Percentiles rank a stretch among this genome's conserved stretches.
Evolutionary conservation across 2,329 filamentous ascomycete genomes (phyloP).

Genomic region (Fusarium globosum): DNA sequence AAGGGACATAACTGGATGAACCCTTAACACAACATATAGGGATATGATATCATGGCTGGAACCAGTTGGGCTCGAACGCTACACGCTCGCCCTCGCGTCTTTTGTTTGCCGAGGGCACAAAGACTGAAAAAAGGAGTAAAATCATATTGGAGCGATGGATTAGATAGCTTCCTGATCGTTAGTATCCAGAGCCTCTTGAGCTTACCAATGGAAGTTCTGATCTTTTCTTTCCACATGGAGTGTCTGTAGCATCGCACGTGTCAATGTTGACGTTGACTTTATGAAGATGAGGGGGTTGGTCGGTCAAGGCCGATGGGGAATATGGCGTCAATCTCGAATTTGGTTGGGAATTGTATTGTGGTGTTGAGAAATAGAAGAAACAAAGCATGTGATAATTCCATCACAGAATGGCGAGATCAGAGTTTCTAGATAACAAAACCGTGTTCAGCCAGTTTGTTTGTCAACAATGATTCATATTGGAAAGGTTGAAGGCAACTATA

Average conservation of each 20-base stretch:
- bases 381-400: neutral
- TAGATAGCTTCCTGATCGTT: constrained; percentile 45
- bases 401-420: neutral
- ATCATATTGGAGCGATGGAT: constrained; percentile 37
- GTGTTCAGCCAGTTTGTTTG: neutral
- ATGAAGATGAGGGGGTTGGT: neutral
- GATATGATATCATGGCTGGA: constrained; percentile 40
- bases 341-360: neutral
- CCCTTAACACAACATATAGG: constrained; percentile 20
- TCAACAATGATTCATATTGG: neutral
- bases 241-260: neutral
- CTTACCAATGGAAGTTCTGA: constrained; percentile 45
- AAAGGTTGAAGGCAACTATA: neutral
- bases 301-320: neutral
- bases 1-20: constrained; percentile 28
- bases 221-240: constrained; percentile 40
- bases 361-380: constrained; percentile 10
- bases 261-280: neutral
- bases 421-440: neutral
- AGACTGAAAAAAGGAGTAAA: constrained; percentile 43
- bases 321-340: neutral
- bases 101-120: constrained; percentile 35
- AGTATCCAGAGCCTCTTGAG: constrained; percentile 33
- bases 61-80: constrained; percentile 29
- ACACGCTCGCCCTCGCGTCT: constrained; percentile 30